Evolutionary conservation across 495 filamentous ascomycete species (phyloP).

Genomic region (Penicillium lividum): DNA sequence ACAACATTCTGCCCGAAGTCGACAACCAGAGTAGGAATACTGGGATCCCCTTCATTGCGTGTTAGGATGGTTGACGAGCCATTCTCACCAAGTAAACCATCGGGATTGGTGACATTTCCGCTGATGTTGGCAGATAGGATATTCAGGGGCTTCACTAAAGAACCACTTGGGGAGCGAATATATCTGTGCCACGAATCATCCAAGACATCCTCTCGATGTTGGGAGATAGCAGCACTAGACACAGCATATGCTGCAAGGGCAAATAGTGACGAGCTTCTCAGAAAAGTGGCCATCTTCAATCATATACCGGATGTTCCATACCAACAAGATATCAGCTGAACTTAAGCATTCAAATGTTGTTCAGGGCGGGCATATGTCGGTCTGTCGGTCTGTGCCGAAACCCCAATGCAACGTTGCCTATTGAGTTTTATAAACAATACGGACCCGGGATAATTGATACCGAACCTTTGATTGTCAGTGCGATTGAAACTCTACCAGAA

Average conservation of each 20-base stretch:
- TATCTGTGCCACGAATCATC: conserved; percentile 12
- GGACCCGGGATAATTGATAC: conserved; percentile 8
- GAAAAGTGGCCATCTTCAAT: conserved; percentile 4
- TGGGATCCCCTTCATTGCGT: conserved; percentile 4
- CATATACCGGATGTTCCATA: neutral
- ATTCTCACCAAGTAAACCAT: conserved; percentile 3
- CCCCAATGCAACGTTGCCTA: conserved; percentile 11
- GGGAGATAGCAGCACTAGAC: conserved; percentile 7
- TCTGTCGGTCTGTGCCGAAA: neutral
- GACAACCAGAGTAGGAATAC: conserved; percentile 30
- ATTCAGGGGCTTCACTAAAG: conserved; percentile 11
- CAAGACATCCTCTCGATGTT: neutral
- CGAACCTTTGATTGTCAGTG: neutral
- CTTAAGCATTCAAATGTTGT: conserved; percentile 2
- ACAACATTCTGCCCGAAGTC: conserved; percentile 50
- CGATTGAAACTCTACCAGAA: neutral
- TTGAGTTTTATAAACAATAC: conserved; percentile 1
- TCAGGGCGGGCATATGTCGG: neutral
- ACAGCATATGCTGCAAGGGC: neutral
- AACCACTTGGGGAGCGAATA: conserved; percentile 13
- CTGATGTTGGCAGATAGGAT: conserved; percentile 8
- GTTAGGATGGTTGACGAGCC: conserved; percentile 13
- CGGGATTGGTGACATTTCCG: conserved; percentile 8
- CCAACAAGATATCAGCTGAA: neutral
- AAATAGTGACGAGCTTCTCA: neutral